These are phyloP conservation scores for Blastomyces parvus DNA, from an alignment of 2,329 filamentous ascomycete species.

Conservation along the genomic window DNA sequence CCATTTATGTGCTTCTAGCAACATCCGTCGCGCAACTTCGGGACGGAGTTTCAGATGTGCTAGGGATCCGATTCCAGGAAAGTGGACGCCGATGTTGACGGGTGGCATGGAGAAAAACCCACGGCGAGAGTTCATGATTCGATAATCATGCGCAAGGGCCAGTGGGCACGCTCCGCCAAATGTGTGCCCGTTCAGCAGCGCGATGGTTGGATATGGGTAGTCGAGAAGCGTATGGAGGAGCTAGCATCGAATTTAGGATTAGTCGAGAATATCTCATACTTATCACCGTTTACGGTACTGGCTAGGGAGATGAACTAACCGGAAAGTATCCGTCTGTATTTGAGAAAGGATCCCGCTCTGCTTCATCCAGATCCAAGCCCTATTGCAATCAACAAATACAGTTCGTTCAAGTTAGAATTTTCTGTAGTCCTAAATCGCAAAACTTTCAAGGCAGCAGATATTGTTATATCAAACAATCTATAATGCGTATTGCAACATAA, in stretches of 20 bases:
- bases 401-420: neutral
- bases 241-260: constrained; percentile 10
- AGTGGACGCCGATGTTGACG: constrained; percentile 41
- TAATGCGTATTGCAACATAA: neutral
- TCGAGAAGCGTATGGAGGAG: constrained; percentile 34
- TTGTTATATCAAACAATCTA: neutral
- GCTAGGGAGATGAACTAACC: neutral
- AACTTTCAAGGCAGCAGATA: neutral
- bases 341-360: constrained; percentile 40
- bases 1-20: constrained; percentile 41
- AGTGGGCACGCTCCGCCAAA: constrained; percentile 33
- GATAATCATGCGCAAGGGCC: constrained; percentile 31
- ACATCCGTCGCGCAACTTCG: constrained; percentile 40
- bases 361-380: constrained; percentile 36
- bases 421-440: neutral
- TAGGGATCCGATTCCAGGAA: constrained; percentile 40
- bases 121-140: constrained; percentile 28
- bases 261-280: neutral
- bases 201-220: constrained; percentile 33
- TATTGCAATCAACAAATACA: neutral
- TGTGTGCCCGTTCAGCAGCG: constrained; percentile 31
- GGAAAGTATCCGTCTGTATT: constrained; percentile 48
- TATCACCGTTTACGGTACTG: neutral
- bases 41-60: constrained; percentile 38
- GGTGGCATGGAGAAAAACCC: constrained; percentile 37